phyloP scores from a whole-genome alignment of 805 yeast species.

The Saturnispora besseyi region DNA sequence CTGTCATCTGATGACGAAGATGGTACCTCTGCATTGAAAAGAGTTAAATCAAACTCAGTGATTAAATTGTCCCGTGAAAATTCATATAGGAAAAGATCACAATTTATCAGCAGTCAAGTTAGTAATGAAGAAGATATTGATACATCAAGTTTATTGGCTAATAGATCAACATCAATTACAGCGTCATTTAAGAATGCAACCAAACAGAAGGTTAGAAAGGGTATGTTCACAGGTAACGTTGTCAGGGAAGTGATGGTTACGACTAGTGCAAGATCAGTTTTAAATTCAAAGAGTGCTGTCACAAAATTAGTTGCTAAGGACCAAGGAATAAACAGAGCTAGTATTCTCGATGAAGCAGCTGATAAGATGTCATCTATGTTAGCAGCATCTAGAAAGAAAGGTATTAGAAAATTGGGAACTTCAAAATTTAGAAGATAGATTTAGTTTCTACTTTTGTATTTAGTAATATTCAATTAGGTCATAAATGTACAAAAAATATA shows the following conservation, averaged over 20 bases:
- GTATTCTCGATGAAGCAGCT: constrained; percentile 8
- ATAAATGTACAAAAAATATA: too few species aligned
- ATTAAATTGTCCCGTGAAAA: constrained; percentile 49
- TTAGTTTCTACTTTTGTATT: too few species aligned
- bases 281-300: constrained; percentile 23
- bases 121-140: constrained; percentile 11
- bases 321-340: neutral
- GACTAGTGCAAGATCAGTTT: constrained; percentile 20
- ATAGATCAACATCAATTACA: constrained; percentile 21
- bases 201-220: constrained; percentile 13
- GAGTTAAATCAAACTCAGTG: constrained; percentile 16
- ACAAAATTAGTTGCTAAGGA: constrained; percentile 18
- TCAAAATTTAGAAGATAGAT: constrained; percentile 5
- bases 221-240: constrained; percentile 20
- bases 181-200: constrained; percentile 21
- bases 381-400: constrained; percentile 12
- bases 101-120: neutral
- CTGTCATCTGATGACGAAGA: constrained; percentile 25
- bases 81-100: constrained; percentile 1
- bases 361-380: constrained; percentile 13
- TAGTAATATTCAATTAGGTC: too few species aligned
- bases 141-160: constrained; percentile 19
- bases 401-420: constrained; percentile 8
- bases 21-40: constrained; percentile 31
- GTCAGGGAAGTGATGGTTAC: constrained; percentile 26